Conservation (phyloP, 179 eudicot species). For the Vitellaria paradoxa region DNA sequence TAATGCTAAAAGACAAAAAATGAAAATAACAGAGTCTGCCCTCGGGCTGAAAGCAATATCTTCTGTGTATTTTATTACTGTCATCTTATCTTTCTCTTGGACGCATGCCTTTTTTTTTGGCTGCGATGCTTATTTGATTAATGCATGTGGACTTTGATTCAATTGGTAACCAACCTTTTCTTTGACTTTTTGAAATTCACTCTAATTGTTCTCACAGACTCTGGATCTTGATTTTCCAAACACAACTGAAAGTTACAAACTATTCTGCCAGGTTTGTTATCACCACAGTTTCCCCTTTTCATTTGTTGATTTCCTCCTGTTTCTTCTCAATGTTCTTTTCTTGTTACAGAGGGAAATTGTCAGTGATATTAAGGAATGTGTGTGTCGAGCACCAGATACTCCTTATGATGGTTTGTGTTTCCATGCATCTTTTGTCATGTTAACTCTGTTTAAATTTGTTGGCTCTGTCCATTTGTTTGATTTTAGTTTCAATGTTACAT, state of each 20-base stretch:
- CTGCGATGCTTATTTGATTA: conserved; percentile 5
- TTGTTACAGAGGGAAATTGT: conserved; percentile 77
- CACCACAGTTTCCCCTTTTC: neutral
- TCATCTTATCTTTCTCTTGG: neutral
- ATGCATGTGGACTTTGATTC: conserved; percentile 52
- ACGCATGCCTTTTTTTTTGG: neutral
- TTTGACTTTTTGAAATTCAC: neutral
- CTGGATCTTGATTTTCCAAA: conserved; percentile 87
- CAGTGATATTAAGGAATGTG: conserved; percentile 96
- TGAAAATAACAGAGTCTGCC: neutral
- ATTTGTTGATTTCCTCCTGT: conserved; percentile 14
- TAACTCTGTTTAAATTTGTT: conserved; percentile 1
- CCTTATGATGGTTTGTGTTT: conserved; percentile 84
- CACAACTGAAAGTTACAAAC: conserved; percentile 92
- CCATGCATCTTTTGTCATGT: neutral
- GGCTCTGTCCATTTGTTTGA: neutral
- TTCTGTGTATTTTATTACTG: neutral
- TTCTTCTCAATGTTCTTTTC: conserved; percentile 38
- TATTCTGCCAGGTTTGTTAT: conserved; percentile 75
- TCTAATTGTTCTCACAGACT: conserved; percentile 35
- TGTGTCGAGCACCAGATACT: conserved; percentile 99
- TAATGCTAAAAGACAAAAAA: neutral
- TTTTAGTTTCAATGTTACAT: neutral
- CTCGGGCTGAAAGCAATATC: neutral
- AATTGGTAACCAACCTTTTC: conserved; percentile 13